These are phyloP conservation scores for Hypoxylon lienhwacheense DNA, from an alignment of 495 filamentous ascomycete genomes.

Conservation along the genomic window DNA sequence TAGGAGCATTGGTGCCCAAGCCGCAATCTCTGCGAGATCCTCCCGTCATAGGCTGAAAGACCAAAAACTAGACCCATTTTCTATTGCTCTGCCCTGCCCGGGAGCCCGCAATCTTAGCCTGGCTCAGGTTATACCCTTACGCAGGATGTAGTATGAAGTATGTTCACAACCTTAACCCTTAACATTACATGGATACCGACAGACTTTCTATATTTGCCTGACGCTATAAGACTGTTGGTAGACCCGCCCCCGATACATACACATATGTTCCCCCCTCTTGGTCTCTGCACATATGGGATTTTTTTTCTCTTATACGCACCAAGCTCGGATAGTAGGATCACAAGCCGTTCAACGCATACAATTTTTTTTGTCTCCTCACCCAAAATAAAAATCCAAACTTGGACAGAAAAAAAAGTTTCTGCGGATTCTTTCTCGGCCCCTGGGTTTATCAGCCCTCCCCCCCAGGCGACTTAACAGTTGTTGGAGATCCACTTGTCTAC, in stretches of 20 bases:
- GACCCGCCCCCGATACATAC: constrained; percentile 35
- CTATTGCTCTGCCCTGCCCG: constrained; percentile 26
- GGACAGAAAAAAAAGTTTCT: constrained; percentile 11
- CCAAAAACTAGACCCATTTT: constrained; percentile 35
- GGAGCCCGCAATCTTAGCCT: constrained; percentile 34
- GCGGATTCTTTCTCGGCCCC: constrained; percentile 12
- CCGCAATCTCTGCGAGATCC: constrained; percentile 37
- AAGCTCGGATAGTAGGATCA: constrained; percentile 42
- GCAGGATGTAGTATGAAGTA: no score
- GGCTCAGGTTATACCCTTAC: constrained; percentile 30
- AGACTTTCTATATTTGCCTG: constrained; percentile 33
- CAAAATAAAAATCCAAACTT: constrained; percentile 24
- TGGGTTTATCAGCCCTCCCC: constrained; percentile 30
- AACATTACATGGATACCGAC: constrained; percentile 32
- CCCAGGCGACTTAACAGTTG: constrained; percentile 22
- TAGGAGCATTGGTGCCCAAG: constrained; percentile 57
- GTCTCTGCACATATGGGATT: constrained; percentile 36
- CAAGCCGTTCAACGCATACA: constrained; percentile 11
- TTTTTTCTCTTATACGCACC: constrained; percentile 35
- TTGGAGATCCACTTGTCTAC: constrained; percentile 29
- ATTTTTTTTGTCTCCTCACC: constrained; percentile 21
- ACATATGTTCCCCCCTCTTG: constrained; percentile 21
- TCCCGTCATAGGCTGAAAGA: constrained; percentile 41
- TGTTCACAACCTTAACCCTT: constrained; percentile 28
- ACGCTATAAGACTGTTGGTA: constrained; percentile 47